Percentiles rank a stretch among this genome's conserved stretches.
phyloP scores from a whole-genome alignment of 305 asterid species.

The Coffea humblotiana region DNA sequence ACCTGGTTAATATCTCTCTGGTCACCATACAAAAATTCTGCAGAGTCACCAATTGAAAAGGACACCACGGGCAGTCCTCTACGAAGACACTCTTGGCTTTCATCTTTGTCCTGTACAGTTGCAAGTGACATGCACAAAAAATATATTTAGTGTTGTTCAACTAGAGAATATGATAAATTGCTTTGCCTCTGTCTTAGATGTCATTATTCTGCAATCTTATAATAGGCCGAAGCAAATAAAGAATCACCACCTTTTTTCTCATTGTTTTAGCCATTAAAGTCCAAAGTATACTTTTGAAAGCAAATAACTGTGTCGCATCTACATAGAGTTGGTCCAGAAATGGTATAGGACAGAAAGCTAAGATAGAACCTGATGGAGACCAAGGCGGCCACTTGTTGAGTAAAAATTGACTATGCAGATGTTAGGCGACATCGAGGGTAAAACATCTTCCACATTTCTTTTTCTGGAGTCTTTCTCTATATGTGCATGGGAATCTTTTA shows the following conservation, averaged over 20 bases:
- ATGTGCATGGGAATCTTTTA: slow-evolving; percentile 43
- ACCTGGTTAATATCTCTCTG: slow-evolving; percentile 47
- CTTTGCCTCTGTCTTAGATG: neutral
- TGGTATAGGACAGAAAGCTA: neutral
- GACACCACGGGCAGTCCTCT: slow-evolving; percentile 74
- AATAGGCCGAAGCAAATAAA: neutral
- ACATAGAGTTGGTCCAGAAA: neutral
- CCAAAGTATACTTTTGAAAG: too few species aligned
- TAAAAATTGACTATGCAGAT: slow-evolving; percentile 75
- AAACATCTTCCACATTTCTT: slow-evolving; percentile 30
- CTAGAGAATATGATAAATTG: neutral
- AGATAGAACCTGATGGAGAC: slow-evolving; percentile 70
- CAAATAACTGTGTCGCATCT: neutral
- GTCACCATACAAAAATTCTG: slow-evolving; percentile 59
- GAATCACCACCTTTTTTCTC: too few species aligned
- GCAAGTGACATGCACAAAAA: neutral
- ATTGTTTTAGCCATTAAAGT: too few species aligned
- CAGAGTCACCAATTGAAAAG: slow-evolving; percentile 76
- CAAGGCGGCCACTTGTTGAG: slow-evolving; percentile 63
- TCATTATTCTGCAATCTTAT: neutral
- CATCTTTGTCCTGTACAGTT: slow-evolving; percentile 66
- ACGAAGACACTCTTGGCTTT: slow-evolving; percentile 53
- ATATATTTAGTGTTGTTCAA: neutral
- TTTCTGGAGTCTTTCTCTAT: slow-evolving; percentile 32
- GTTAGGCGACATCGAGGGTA: slow-evolving; percentile 74